Conservation (phyloP, 129 eudicot genomes). For the Lactuca saligna region DNA sequence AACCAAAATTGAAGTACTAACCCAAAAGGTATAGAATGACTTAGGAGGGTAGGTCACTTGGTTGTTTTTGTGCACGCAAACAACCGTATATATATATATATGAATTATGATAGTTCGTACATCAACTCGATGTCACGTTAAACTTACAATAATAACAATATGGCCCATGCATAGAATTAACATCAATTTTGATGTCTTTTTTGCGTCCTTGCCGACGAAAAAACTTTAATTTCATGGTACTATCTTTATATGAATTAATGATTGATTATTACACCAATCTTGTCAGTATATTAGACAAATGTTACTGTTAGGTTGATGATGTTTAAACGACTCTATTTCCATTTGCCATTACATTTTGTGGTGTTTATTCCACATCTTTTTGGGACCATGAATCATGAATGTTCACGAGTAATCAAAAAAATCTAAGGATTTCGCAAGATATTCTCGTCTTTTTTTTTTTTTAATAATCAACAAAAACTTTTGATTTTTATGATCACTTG, state of each 20-base stretch:
- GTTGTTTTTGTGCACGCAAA: too few species aligned
- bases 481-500: not conserved
- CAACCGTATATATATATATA: too few species aligned
- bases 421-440: not conserved
- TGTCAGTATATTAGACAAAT: conserved; percentile 25
- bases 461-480: conserved; percentile 9
- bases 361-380: conserved; percentile 27
- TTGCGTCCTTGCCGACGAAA: not conserved
- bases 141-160: too few species aligned
- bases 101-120: too few species aligned
- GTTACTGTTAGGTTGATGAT: conserved; percentile 23
- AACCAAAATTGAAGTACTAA: too few species aligned
- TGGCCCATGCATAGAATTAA: not conserved
- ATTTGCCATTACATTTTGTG: conserved; percentile 20
- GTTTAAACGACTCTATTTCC: conserved; percentile 9
- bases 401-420: not conserved
- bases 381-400: conserved; percentile 11
- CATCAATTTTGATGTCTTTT: not conserved
- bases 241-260: conserved; percentile 2
- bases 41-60: too few species aligned
- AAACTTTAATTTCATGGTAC: conserved; percentile 19
- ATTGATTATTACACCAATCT: conserved; percentile 14
- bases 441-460: not conserved
- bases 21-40: too few species aligned
- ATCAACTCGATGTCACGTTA: too few species aligned